Conservation (phyloP, 176 grass and related monocot genomes). For the Ampelocalamus luodianensis region DNA sequence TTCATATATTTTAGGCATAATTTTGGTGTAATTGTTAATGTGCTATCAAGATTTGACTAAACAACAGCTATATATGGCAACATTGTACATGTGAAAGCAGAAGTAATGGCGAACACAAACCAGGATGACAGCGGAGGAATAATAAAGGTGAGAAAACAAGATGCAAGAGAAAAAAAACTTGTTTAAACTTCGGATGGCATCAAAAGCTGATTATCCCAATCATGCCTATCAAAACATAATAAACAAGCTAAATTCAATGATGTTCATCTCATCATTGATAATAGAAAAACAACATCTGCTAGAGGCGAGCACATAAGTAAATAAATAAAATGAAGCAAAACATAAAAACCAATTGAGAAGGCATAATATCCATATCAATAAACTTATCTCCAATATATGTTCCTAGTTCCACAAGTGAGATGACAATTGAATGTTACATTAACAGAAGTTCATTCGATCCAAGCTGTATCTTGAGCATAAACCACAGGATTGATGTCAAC, state of each 20-base stretch:
- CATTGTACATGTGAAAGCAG: no score
- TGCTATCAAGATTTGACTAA: no score
- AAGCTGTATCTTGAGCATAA: neutral
- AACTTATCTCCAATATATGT: constrained; percentile 3
- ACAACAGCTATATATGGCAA: no score
- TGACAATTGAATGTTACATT: constrained; percentile 14
- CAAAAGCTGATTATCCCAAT: constrained; percentile 67
- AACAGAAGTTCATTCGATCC: neutral
- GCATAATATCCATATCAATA: constrained; percentile 8
- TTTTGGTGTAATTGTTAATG: no score
- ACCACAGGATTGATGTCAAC: neutral
- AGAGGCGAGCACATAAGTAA: neutral
- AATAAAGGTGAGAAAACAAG: no score
- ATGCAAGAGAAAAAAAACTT: no score
- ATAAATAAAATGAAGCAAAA: constrained; percentile 12
- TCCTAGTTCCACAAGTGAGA: constrained; percentile 11
- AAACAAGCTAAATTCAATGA: constrained; percentile 28
- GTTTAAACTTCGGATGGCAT: constrained; percentile 38
- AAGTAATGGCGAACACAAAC: no score
- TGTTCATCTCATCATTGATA: constrained; percentile 7
- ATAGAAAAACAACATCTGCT: neutral
- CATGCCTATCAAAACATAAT: constrained; percentile 56
- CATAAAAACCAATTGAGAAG: neutral
- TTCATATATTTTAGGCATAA: no score
- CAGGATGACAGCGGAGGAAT: no score